A percentile compares a stretch with the other conserved stretches of the same genome.
Conservation (phyloP, 169 alveolate species). For the Plasmodium sp. region DNA sequence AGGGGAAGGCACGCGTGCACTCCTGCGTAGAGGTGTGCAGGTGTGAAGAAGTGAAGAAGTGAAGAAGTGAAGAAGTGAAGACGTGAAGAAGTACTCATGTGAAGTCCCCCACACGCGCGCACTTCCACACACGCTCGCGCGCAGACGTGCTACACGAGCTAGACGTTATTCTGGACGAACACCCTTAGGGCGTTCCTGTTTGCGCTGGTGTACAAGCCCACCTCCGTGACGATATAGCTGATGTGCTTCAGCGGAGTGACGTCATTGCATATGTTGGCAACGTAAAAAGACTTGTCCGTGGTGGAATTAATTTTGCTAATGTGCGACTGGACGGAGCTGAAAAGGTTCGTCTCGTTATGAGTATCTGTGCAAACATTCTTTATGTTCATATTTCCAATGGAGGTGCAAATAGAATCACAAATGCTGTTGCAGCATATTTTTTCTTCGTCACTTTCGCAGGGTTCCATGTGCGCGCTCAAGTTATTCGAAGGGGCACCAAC, state of each 20-base stretch:
- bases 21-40: neutral
- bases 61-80: neutral
- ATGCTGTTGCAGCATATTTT: constrained; percentile 20
- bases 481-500: neutral
- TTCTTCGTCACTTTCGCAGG: constrained; percentile 19
- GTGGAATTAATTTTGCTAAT: constrained; percentile 60
- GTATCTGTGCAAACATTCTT: constrained; percentile 68
- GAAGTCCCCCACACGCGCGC: neutral
- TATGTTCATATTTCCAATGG: constrained; percentile 67
- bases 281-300: constrained; percentile 69
- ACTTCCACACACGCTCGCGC: neutral
- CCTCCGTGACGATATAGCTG: constrained; percentile 68
- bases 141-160: constrained; percentile 4
- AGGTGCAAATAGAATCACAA: constrained; percentile 62
- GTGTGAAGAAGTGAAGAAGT: neutral
- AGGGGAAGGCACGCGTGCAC: neutral
- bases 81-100: neutral
- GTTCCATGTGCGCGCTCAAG: constrained; percentile 1
- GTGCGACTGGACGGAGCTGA: constrained; percentile 63
- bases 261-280: constrained; percentile 73
- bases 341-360: constrained; percentile 49
- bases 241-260: constrained; percentile 72
- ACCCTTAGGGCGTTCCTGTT: constrained; percentile 61
- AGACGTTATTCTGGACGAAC: constrained; percentile 57
- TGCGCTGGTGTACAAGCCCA: constrained; percentile 71